Conservation (phyloP, 805 yeast genomes). For the Pichia exigua region DNA sequence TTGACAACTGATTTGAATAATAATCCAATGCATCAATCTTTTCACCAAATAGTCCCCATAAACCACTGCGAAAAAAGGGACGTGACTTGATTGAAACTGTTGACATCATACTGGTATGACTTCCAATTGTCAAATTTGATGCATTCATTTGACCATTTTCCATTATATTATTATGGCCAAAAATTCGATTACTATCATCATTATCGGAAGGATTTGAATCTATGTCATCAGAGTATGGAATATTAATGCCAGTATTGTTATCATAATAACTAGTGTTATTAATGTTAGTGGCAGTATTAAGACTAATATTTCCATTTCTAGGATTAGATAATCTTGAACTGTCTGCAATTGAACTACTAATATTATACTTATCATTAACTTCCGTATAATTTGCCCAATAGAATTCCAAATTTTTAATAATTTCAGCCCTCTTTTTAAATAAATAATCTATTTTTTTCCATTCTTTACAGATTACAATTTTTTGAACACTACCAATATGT, state of each 20-base stretch:
- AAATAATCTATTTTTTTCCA: constrained; percentile 71
- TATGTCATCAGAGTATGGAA: not conserved
- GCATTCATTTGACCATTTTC: not conserved
- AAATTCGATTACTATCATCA: not conserved
- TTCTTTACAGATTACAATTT: constrained; percentile 75
- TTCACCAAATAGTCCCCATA: constrained; percentile 56
- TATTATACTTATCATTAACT: not conserved
- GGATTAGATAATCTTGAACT: not conserved
- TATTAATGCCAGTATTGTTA: not conserved
- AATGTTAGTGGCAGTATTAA: too few species aligned
- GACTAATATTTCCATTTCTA: not conserved
- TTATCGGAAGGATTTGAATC: not conserved
- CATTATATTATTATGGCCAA: not conserved
- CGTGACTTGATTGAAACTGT: constrained; percentile 31
- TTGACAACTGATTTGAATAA: constrained; percentile 59
- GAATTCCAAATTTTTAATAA: constrained; percentile 54
- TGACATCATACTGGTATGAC: constrained; percentile 2
- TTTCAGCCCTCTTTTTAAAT: constrained; percentile 47
- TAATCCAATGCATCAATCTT: constrained; percentile 76
- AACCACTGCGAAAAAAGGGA: constrained; percentile 57
- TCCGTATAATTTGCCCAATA: constrained; percentile 58
- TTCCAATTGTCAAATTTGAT: not conserved
- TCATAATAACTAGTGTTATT: too few species aligned
- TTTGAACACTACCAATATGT: constrained; percentile 71
- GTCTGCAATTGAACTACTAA: not conserved